Evolutionary conservation across 2,329 filamentous ascomycete genomes (phyloP), one percentile per base, ranked within the genome.

Genomic region (Diplodia mutila): DNA sequence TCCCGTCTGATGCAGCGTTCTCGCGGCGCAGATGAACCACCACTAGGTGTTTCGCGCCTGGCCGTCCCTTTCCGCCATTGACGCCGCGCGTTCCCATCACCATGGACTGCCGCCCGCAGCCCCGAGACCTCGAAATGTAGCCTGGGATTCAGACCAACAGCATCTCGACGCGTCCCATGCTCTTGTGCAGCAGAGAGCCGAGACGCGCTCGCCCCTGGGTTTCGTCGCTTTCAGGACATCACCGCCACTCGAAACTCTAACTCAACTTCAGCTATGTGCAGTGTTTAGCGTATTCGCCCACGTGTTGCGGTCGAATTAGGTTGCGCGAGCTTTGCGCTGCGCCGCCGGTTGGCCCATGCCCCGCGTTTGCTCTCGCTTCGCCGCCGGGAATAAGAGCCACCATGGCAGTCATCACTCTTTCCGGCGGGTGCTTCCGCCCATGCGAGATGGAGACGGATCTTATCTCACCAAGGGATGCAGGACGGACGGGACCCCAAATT

Each of bases 401-500:
- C 48, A 27, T 37, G 12, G 32, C n/a, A 57, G 46, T 14, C 59
- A 63, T 63, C 46, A 52, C 59, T 63, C 59, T 63, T 51, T 51
- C 16, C 34, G 32, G 46, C 59, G 42, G 59, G 59, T 23, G 59
- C 29, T 51, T 46, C 59, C 59, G 59, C 46, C 4, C 39, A 14
- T 51, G 59, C 59, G 42, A 51, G 46, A 51, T 51, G 59, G 25
- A 46, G 18, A 25, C 39, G 42, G 42, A 29, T 32, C 46, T 21
- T 51, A 63, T 63, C 42, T 63, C 9, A 32, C 27, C n/a, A 23
- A n/a, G 57, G 34, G 21, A 46, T 9, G 34, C 57, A 32, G 39
- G n/a, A 21, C 8, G 9, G 34, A 16, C n/a, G 29, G 46, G n/a
- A 27, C 9, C 16, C 34, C 34, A 3, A 14, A 37, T 37, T 37